Conservation (phyloP, 2,329 filamentous ascomycete species). For the Pezicula radicicola region DNA sequence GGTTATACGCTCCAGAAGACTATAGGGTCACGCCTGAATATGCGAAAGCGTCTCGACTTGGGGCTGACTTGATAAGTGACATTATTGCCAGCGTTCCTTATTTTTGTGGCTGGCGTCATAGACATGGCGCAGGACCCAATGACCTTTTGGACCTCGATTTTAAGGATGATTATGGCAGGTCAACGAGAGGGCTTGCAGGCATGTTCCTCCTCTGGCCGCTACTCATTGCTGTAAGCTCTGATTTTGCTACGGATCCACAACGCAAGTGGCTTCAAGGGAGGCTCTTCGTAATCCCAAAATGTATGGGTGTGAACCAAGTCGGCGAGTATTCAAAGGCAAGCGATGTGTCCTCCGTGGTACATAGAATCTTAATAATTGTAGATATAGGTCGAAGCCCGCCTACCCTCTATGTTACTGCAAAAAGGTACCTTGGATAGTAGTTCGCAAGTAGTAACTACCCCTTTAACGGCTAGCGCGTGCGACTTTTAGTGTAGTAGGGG, state of each 20-base stretch:
- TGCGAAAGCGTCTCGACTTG: constrained; percentile 46
- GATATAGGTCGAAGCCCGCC: too few relatives aligned
- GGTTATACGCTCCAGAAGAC: constrained; percentile 54
- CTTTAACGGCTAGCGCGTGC: too few relatives aligned
- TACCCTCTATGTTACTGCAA: too few relatives aligned
- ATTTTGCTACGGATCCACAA: constrained; percentile 55
- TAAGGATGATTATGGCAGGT: constrained; percentile 44
- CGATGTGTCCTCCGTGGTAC: too few relatives aligned
- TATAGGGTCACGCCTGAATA: constrained; percentile 59
- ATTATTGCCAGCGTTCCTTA: constrained; percentile 58
- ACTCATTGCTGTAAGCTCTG: constrained; percentile 47
- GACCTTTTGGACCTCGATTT: constrained; percentile 33
- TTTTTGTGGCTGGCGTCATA: constrained; percentile 54
- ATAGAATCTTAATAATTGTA: too few relatives aligned
- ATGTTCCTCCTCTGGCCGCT: constrained; percentile 58
- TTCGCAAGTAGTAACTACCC: too few relatives aligned
- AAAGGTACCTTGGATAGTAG: too few relatives aligned
- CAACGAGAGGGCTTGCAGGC: constrained; percentile 48
- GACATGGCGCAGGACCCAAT: constrained; percentile 35
- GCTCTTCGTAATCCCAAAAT: constrained; percentile 48
- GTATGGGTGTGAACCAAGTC: constrained; percentile 52
- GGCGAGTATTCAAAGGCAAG: too few relatives aligned
- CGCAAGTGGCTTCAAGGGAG: constrained; percentile 50
- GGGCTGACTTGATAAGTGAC: constrained; percentile 49
- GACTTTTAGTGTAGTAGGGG: too few relatives aligned